A percentile compares a stretch with the other conserved stretches of the same genome.
Evolutionary conservation across 768 basidiomycete genomes (phyloP).

Genomic region (Crepidotus variabilis): DNA sequence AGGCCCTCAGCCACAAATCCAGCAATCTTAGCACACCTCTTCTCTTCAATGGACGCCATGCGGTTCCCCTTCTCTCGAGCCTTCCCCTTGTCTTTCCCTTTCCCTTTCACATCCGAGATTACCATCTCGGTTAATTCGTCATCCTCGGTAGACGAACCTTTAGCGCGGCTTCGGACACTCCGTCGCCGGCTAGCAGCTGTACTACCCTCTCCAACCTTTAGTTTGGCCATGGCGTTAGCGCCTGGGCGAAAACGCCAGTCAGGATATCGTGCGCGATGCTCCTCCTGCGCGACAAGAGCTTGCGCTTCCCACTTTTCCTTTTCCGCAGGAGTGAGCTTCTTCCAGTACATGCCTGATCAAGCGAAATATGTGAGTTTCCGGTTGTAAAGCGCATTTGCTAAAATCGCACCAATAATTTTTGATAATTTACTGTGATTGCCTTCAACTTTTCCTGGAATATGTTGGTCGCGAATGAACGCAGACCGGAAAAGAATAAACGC

Average conservation of each 20-base stretch:
- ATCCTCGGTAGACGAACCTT: constrained; percentile 26
- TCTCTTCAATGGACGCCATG: constrained; percentile 34
- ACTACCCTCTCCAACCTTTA: constrained; percentile 33
- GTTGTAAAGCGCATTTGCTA: not conserved
- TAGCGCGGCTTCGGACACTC: constrained; percentile 19
- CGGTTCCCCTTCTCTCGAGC: constrained; percentile 14
- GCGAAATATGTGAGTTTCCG: constrained; percentile 3
- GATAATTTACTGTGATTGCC: constrained; percentile 77
- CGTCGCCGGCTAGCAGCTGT: constrained; percentile 17
- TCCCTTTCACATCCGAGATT: constrained; percentile 4
- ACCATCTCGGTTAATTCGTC: constrained; percentile 21
- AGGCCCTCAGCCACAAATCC: constrained; percentile 64
- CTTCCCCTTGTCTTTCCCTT: constrained; percentile 23
- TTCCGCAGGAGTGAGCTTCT: constrained; percentile 61
- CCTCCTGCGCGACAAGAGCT: constrained; percentile 65
- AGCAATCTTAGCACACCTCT: constrained; percentile 65
- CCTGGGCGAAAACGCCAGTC: constrained; percentile 81
- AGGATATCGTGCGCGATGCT: constrained; percentile 71
- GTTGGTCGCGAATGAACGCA: constrained; percentile 70
- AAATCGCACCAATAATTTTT: constrained; percentile 69
- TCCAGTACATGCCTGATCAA: constrained; percentile 68
- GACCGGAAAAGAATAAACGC: constrained; percentile 85
- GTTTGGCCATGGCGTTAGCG: constrained; percentile 37
- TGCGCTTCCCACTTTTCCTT: constrained; percentile 75
- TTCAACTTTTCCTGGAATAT: constrained; percentile 73